Conservation (phyloP, 108 stramenopile species). For the Aurantiochytrium sp. region DNA sequence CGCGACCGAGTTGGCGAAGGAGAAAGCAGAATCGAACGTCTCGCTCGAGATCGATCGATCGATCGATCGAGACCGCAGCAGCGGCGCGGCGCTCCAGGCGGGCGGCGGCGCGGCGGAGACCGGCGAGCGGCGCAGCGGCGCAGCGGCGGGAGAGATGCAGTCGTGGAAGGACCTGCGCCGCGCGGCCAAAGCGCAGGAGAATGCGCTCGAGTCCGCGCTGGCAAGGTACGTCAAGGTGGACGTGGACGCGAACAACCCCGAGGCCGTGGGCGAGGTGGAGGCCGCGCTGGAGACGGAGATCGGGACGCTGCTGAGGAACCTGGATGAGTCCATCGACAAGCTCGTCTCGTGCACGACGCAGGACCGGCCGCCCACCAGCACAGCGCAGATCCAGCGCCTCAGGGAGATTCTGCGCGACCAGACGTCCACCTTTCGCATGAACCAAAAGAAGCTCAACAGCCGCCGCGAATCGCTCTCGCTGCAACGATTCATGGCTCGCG, state of each 20-base stretch:
- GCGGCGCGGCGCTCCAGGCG: no score
- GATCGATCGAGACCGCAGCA: no score
- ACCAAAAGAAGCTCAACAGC: background rate
- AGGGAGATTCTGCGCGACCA: conserved; percentile 15
- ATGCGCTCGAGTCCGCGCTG: background rate
- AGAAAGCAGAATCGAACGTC: no score
- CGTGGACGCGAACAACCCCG: background rate
- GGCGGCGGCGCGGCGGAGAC: no score
- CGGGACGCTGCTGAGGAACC: background rate
- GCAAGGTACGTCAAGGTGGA: background rate
- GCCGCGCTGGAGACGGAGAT: background rate
- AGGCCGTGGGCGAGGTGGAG: background rate
- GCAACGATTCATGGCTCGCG: background rate
- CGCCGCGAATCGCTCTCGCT: background rate
- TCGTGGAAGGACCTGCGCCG: background rate
- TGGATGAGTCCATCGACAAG: background rate
- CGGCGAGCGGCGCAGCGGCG: no score
- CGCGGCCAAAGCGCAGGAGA: background rate
- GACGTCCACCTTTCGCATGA: background rate
- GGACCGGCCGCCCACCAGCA: background rate
- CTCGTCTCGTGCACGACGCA: background rate
- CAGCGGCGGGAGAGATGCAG: background rate
- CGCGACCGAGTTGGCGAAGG: no score
- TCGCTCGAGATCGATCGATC: no score
- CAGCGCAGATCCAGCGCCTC: conserved; percentile 2